phyloP scores from a whole-genome alignment of 257 asterid genomes.

The Solanum chmielewskii region DNA sequence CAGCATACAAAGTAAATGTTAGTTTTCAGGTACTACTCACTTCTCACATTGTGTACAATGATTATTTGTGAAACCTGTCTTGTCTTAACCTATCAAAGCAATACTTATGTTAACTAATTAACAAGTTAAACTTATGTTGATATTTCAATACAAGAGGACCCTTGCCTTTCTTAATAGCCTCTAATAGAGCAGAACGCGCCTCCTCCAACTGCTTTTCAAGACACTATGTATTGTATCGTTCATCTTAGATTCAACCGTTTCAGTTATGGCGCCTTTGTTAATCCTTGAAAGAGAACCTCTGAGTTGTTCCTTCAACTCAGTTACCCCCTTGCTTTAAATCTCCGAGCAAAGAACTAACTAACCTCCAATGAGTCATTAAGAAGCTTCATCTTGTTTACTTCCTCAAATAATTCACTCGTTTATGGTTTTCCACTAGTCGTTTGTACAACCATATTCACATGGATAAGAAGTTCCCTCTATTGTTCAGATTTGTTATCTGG shows the following conservation, averaged over 20 bases:
- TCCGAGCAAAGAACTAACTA: constrained; percentile 17
- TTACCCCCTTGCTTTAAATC: constrained; percentile 41
- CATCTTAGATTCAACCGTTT: constrained; percentile 41
- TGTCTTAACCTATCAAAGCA: too few relatives aligned
- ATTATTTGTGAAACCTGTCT: too few relatives aligned
- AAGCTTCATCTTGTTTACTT: constrained; percentile 22
- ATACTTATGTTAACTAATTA: too few relatives aligned
- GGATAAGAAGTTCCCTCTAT: constrained; percentile 27
- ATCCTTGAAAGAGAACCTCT: constrained; percentile 22
- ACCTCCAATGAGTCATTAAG: constrained; percentile 35
- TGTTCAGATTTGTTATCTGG: constrained; percentile 20
- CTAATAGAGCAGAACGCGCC: constrained; percentile 6
- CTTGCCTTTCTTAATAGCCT: background rate
- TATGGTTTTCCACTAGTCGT: constrained; percentile 48
- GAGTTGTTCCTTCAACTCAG: constrained; percentile 28
- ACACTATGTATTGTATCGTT: constrained; percentile 15
- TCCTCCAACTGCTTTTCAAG: constrained; percentile 19
- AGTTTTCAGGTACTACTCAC: too few relatives aligned
- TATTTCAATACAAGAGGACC: too few relatives aligned
- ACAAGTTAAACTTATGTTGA: too few relatives aligned
- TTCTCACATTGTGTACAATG: too few relatives aligned
- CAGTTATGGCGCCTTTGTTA: constrained; percentile 26
- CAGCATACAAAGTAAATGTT: too few relatives aligned
- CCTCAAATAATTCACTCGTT: constrained; percentile 31
- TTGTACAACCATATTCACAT: constrained; percentile 34